Evolutionary conservation across 495 filamentous ascomycete species (phyloP), one percentile per base, ranked within the genome.

Genomic region (Neohortaea acidophila): DNA sequence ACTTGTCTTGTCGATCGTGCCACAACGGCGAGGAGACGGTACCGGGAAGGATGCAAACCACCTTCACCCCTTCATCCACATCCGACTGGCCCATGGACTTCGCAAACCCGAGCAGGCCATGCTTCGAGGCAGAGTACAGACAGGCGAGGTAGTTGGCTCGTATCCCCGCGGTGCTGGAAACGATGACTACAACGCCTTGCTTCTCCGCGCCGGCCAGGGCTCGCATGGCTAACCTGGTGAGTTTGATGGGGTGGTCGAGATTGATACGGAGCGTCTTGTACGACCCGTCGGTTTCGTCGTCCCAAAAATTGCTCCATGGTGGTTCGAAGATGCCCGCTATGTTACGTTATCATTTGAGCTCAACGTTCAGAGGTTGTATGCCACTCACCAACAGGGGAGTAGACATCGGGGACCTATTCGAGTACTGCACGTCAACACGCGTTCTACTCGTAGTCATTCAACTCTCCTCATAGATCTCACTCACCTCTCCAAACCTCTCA

Each of bases 261-360:
- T 39, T 39, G 20, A 39, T 39, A 13, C 37, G 37, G 4, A 39
- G 4, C 8, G 24, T 20, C n/a, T 39, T 39, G 18, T 39, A 39
- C 10, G 14, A 20, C n/a, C 27, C 37, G 12, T 22, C 21, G 21
- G 12, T 24, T 28, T 21, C 27, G 15, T 39, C 37, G 26, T 39
- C 26, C 37, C 37, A 39, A 19, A 39, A 39, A 17, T 39, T 39
- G 37, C 22, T 29, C 25, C 14, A 31, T 21, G 22, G 14, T 11
- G 56, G 58, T 38, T 60, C 58, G 31, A 59, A 59, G 12, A 62
- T 37, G 10, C 55, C 59, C 2, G 59, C 58, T 18, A 42, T 49
- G 33, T 52, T 41, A 4, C 51, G 44, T 22, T 57, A 59, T n/a
- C n/a, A n/a, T n/a, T n/a, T n/a, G n/a, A n/a, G n/a, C n/a, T n/a